phyloP scores from a whole-genome alignment of 331 rosid species.

The Acacia concinna region DNA sequence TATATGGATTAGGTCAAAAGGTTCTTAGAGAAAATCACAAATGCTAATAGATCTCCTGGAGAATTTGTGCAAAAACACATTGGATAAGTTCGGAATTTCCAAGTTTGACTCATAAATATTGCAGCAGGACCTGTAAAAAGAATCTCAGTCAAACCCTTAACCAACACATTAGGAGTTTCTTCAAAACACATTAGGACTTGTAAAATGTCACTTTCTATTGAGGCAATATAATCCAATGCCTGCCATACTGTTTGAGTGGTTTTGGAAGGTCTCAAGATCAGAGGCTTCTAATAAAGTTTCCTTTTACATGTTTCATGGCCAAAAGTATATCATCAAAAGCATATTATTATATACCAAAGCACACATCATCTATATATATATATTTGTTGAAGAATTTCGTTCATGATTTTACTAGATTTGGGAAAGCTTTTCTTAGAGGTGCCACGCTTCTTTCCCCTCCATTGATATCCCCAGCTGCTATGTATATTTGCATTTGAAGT shows the following conservation, averaged over 20 bases:
- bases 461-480: conserved; percentile 72
- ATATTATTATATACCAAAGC: background rate
- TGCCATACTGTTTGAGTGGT: conserved; percentile 74
- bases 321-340: background rate
- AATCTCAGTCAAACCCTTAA: background rate
- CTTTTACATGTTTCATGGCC: background rate
- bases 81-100: background rate
- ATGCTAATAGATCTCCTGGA: background rate
- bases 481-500: conserved; percentile 57
- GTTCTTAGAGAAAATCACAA: background rate
- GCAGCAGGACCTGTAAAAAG: background rate
- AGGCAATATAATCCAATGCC: conserved; percentile 71
- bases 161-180: background rate
- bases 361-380: background rate
- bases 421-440: conserved; percentile 49
- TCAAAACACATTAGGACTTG: no score
- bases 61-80: background rate
- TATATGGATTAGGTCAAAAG: conserved; percentile 1
- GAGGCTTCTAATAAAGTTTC: conserved; percentile 46
- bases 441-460: conserved; percentile 57
- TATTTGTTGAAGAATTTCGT: background rate
- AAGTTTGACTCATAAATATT: background rate
- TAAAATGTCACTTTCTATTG: conserved; percentile 67
- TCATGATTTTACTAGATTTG: conserved; percentile 49
- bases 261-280: conserved; percentile 52